Evolutionary conservation across 352 stramenopile genomes (phyloP).

Genomic region (Phytophthora capsici): DNA sequence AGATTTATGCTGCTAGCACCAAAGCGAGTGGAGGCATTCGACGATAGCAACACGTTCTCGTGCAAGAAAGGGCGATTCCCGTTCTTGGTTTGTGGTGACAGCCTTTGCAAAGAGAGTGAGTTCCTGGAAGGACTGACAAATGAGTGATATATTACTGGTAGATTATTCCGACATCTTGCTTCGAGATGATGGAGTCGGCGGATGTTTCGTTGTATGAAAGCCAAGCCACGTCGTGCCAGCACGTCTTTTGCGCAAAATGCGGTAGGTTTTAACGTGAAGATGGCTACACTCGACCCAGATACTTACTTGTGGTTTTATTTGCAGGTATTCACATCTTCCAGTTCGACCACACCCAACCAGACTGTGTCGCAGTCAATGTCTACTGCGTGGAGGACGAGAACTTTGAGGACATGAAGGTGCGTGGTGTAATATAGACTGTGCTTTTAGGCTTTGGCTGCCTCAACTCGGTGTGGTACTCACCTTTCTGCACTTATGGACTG

Average conservation of each 20-base stretch:
- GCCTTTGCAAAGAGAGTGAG: neutral
- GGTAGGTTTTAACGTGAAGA: constrained; percentile 41
- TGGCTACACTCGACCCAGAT: constrained; percentile 8
- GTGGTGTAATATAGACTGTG: constrained; percentile 2
- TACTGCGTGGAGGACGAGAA: constrained; percentile 85
- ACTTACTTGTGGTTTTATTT: constrained; percentile 10
- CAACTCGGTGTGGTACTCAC: constrained; percentile 27
- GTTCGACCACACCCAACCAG: constrained; percentile 74
- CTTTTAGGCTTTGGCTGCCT: constrained; percentile 17
- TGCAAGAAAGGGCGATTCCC: constrained; percentile 86
- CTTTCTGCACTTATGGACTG: constrained; percentile 23
- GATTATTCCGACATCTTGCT: constrained; percentile 78
- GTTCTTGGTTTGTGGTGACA: constrained; percentile 56
- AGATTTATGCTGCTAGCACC: constrained; percentile 81
- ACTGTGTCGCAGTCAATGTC: constrained; percentile 79
- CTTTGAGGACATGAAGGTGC: constrained; percentile 83
- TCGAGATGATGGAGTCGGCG: constrained; percentile 76
- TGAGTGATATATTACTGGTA: constrained; percentile 26
- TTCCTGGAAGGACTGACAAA: neutral
- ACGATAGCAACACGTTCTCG: constrained; percentile 83
- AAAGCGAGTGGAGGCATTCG: constrained; percentile 80
- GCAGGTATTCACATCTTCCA: constrained; percentile 87
- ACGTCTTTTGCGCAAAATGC: constrained; percentile 84
- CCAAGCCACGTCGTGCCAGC: constrained; percentile 66
- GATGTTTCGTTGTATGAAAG: constrained; percentile 81